Percentiles rank a stretch among this genome's conserved stretches.
These are phyloP conservation scores for Hypericum perforatum DNA, from an alignment of 345 rosid genomes.

Conservation along the genomic window DNA sequence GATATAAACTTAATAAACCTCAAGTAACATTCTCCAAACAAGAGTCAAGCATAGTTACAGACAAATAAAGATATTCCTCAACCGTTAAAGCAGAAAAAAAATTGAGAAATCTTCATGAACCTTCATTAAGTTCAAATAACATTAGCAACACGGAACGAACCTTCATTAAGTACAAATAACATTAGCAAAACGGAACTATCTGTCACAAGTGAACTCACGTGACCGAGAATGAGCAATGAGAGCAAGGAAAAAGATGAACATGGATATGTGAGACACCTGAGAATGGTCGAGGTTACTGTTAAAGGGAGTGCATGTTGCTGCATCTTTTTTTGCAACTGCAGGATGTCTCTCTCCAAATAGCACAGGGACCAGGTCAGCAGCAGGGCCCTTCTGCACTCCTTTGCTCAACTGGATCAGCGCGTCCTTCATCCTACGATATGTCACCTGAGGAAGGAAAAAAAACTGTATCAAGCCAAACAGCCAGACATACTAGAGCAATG, in stretches of 20 bases:
- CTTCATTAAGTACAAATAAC: too few relatives aligned
- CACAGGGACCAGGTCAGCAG: conserved; percentile 74
- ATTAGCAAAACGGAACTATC: background rate
- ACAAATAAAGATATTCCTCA: too few relatives aligned
- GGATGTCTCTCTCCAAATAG: conserved; percentile 76
- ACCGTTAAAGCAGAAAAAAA: too few relatives aligned
- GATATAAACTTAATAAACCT: background rate
- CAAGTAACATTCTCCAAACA: background rate
- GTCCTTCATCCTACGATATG: conserved; percentile 91
- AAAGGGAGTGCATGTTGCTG: conserved; percentile 38
- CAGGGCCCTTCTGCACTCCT: conserved; percentile 82
- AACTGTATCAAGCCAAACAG: background rate
- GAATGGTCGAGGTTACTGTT: conserved; percentile 78
- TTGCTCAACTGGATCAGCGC: conserved; percentile 73
- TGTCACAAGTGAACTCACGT: background rate
- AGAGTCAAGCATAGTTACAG: too few relatives aligned
- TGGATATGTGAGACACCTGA: conserved; percentile 34
- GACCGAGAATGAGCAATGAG: background rate
- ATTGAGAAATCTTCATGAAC: too few relatives aligned
- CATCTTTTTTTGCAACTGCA: conserved; percentile 43
- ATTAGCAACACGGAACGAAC: too few relatives aligned
- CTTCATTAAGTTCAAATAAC: too few relatives aligned
- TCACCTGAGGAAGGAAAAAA: conserved; percentile 39
- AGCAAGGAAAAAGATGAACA: background rate
- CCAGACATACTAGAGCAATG: too few relatives aligned